phyloP scores from a whole-genome alignment of 768 basidiomycete genomes.

The Serendipita sp. region DNA sequence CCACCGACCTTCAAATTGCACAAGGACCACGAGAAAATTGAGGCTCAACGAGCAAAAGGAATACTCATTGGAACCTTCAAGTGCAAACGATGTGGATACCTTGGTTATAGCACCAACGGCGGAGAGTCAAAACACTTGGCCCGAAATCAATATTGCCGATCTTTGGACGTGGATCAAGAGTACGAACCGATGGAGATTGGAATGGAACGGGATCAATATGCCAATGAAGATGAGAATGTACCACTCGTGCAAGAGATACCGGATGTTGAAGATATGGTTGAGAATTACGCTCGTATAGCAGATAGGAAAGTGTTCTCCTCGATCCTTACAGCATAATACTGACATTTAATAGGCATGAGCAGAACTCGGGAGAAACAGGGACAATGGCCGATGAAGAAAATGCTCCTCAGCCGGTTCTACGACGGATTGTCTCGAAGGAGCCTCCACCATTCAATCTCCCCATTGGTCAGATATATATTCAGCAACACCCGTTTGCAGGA shows the following conservation, averaged over 20 bases:
- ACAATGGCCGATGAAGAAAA: neutral
- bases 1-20: too few species aligned
- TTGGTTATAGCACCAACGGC: neutral
- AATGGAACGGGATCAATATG: neutral
- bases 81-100: neutral
- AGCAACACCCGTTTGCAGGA: neutral
- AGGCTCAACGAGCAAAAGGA: neutral
- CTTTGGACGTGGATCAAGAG: neutral
- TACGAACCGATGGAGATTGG: neutral
- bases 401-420: neutral
- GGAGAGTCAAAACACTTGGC: neutral
- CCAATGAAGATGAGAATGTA: too few species aligned
- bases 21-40: too few species aligned
- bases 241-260: too few species aligned
- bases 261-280: too few species aligned
- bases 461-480: neutral
- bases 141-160: neutral
- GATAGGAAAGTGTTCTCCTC: too few species aligned
- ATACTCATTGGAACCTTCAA: neutral
- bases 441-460: neutral
- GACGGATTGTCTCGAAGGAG: neutral
- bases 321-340: too few species aligned
- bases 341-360: neutral
- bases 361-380: neutral
- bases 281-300: too few species aligned